Conservation (phyloP, 2,329 filamentous ascomycete species). For the Didymella keratinophila region DNA sequence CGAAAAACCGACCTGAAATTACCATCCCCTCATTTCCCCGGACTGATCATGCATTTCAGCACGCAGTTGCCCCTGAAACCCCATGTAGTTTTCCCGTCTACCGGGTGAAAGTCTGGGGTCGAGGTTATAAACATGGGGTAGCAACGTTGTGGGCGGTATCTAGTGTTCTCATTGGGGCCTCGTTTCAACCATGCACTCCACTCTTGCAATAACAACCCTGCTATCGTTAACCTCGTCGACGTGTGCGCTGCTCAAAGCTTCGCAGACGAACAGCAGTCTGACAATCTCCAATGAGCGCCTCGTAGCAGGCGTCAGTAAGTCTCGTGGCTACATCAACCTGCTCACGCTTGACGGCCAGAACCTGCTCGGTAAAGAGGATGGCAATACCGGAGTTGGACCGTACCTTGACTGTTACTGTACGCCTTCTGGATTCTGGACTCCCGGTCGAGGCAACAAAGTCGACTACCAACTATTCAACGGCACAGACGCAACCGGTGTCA, state of each 20-base stretch:
- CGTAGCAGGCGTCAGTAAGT: constrained; percentile 55
- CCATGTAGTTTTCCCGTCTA: constrained; percentile 31
- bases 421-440: constrained; percentile 61
- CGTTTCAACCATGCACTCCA: constrained; percentile 26
- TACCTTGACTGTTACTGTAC: constrained; percentile 39
- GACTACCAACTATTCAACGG: constrained; percentile 51
- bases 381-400: constrained; percentile 47
- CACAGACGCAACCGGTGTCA: constrained; percentile 58
- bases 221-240: constrained; percentile 23
- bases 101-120: constrained; percentile 25
- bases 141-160: background rate
- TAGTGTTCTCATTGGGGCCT: background rate
- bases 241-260: constrained; percentile 29
- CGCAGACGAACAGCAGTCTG: constrained; percentile 36
- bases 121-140: constrained; percentile 6
- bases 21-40: constrained; percentile 29
- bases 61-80: constrained; percentile 11
- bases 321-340: constrained; percentile 52
- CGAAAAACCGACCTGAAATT: constrained; percentile 25
- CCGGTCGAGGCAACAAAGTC: constrained; percentile 62
- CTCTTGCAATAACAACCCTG: constrained; percentile 15
- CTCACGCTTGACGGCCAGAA: constrained; percentile 57
- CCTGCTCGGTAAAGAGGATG: constrained; percentile 29
- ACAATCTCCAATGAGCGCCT: constrained; percentile 56
- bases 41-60: constrained; percentile 16